A percentile compares a stretch with the other conserved stretches of the same genome.
Conservation (phyloP, 2,329 filamentous ascomycete genomes). For the Cryphonectria nitschkei region DNA sequence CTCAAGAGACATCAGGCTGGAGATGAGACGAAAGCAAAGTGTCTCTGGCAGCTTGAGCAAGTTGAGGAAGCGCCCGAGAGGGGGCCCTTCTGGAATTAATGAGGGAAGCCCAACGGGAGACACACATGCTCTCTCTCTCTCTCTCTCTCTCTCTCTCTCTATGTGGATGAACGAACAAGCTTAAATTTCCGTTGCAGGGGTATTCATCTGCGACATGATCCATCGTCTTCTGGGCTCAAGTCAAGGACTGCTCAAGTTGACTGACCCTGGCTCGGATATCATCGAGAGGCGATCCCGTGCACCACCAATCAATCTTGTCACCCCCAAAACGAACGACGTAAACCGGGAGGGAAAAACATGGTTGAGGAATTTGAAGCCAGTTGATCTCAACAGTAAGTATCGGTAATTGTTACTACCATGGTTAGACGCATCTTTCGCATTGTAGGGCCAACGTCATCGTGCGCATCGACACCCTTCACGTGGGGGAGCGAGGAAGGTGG, state of each 20-base stretch:
- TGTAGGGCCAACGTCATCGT: not conserved
- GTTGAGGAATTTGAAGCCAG: not conserved
- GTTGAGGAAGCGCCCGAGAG: not conserved
- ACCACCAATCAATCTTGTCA: not conserved
- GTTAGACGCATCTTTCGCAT: not conserved
- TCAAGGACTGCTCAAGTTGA: not conserved
- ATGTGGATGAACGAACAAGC: constrained; percentile 7
- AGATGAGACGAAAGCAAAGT: too few relatives aligned
- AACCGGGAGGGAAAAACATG: not conserved
- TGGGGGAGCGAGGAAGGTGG: not conserved
- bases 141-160: too few relatives aligned
- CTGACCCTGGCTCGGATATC: constrained; percentile 19
- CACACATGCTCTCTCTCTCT: not conserved
- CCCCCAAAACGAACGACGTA: not conserved
- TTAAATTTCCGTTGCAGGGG: constrained; percentile 23
- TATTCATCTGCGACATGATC: constrained; percentile 12
- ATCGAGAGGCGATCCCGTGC: constrained; percentile 1
- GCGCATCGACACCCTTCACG: not conserved
- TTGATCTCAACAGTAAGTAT: not conserved
- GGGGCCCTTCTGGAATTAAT: not conserved
- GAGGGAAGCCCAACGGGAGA: not conserved
- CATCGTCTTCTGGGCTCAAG: not conserved
- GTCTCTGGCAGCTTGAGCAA: not conserved
- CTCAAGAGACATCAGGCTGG: not conserved
- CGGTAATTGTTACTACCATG: not conserved